Evolutionary conservation across 345 rosid species (phyloP).

Genomic region (Mangifera indica): DNA sequence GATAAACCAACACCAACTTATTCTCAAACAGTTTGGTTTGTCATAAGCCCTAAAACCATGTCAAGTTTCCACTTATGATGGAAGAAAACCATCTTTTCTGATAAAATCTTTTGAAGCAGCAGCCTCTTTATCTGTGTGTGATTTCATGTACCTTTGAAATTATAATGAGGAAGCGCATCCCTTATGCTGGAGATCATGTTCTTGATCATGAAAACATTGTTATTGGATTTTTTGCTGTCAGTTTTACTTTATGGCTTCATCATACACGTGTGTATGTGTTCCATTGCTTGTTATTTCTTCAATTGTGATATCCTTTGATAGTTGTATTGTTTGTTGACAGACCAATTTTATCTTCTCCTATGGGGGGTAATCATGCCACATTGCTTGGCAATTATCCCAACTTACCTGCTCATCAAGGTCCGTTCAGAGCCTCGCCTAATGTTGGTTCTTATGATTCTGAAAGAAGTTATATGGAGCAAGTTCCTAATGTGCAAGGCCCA

Average conservation of each 20-base stretch:
- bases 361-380: conserved; percentile 35
- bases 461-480: conserved; percentile 27
- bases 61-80: not conserved
- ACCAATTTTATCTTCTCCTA: conserved; percentile 38
- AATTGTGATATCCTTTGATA: conserved; percentile 10
- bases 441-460: conserved; percentile 28
- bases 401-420: conserved; percentile 33
- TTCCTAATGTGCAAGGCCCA: conserved; percentile 39
- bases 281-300: not conserved
- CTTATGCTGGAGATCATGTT: not conserved
- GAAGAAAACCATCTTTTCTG: not conserved
- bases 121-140: not conserved
- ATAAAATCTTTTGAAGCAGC: not conserved
- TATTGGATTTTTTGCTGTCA: not conserved
- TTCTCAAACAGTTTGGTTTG: not conserved
- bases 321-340: conserved; percentile 31
- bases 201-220: not conserved
- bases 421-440: conserved; percentile 31
- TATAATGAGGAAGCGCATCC: not conserved
- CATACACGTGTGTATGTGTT: not conserved
- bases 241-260: conserved; percentile 3
- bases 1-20: not conserved
- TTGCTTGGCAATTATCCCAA: conserved; percentile 33
- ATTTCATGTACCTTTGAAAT: not conserved
- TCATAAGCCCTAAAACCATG: not conserved